Base-by-base conservation (phyloP, 768 basidiomycete genomes). In the Chiua virens region DNA sequence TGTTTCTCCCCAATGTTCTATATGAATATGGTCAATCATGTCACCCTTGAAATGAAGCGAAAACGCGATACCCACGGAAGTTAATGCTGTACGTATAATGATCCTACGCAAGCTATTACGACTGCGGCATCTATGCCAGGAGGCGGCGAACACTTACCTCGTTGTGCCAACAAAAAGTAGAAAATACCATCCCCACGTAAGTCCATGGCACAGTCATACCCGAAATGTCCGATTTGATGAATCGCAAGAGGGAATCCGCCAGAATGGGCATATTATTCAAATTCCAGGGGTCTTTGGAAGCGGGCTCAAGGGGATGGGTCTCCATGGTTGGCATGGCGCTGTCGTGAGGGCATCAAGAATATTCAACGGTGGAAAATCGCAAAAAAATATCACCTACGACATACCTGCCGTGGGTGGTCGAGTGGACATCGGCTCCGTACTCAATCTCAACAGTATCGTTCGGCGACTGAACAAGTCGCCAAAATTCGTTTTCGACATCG, bases 151-250 rank as follows among this genome's bases (percentile, higher is more conserved):
- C 55, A 62, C 75, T 49, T 60, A 89, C 90, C 82, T 93, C 95
- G 64, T 99, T 99, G 73, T 99, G 97, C 97, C 97, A 99, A 67
- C 96, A 98, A 71, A 99, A 99, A 3, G 97, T 96, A 14, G 95
- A 96, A 68, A 99, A 99, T 17, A 93, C 79, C 96, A 98, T 98
- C 42, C 97, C 97, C 54, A 98, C 92, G 68, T 99, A 99, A 34
- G 92, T 97, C 95, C 94, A 98, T 11, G 95, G 95, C 10, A 98
- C 92, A 2, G 96, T 98, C 96, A 99, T 99, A 14, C 97, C 97
- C 47, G 95, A 98, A 49, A 99, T 97, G 68, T 98, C 95, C 5
- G 93, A 95, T 72, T 98, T 97, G 74, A 99, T 97, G 70, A 87
- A 99, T 13, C 97, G 89, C 30, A 99, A 79, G 11, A 99, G 81